phyloP scores from a whole-genome alignment of 768 basidiomycete genomes.

The Trametes gibbosa region DNA sequence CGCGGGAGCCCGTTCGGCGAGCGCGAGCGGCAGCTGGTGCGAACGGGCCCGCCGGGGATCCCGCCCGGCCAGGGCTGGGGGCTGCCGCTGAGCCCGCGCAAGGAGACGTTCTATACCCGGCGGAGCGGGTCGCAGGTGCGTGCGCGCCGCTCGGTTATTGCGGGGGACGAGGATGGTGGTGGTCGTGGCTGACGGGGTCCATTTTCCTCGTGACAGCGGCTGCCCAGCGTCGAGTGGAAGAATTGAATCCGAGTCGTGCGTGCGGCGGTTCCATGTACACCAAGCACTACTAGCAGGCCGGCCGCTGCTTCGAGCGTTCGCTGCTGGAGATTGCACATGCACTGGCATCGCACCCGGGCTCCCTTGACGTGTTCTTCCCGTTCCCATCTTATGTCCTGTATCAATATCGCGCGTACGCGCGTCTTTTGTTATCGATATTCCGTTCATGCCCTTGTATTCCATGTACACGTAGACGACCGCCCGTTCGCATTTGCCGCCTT shows the following conservation, averaged over 20 bases:
- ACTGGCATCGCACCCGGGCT: neutral
- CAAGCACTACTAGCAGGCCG: too few species aligned
- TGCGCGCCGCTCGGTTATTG: neutral
- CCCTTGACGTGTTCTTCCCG: neutral
- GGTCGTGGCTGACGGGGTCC: neutral
- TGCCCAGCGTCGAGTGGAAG: conserved; percentile 18
- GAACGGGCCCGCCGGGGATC: neutral
- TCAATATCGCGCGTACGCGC: neutral
- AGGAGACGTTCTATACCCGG: conserved; percentile 16
- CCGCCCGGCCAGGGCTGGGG: neutral
- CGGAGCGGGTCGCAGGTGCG: conserved; percentile 8
- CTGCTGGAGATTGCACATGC: too few species aligned
- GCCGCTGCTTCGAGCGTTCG: too few species aligned
- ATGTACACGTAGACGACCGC: conserved; percentile 2
- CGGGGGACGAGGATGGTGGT: neutral
- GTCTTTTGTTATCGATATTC: neutral
- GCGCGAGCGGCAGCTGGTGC: neutral
- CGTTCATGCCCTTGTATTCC: neutral
- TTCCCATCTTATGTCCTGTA: neutral
- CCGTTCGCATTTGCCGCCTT: neutral
- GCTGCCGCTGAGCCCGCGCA: conserved; percentile 1
- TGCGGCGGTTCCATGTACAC: too few species aligned
- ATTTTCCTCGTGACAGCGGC: conserved; percentile 7
- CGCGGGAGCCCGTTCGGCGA: conserved; percentile 14
- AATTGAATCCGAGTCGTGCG: too few species aligned